A percentile compares a stretch with the other conserved stretches of the same genome.
phyloP scores from a whole-genome alignment of 345 rosid species.

The Gossypium australe region DNA sequence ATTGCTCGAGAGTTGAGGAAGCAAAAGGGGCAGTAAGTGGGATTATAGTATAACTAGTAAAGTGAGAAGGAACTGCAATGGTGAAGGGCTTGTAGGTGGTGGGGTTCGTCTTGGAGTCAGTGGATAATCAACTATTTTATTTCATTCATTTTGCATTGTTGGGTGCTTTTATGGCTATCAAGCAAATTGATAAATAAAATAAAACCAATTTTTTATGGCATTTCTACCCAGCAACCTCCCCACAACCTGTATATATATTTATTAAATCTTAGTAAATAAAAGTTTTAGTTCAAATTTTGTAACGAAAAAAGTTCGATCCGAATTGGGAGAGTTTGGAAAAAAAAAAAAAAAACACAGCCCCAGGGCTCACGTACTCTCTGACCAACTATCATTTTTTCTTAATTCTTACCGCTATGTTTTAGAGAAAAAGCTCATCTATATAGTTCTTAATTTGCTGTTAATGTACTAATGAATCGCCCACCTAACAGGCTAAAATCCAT shows the following conservation, averaged over 20 bases:
- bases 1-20: background rate
- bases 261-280: no score
- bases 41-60: background rate
- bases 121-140: background rate
- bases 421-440: background rate
- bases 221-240: background rate
- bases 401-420: background rate
- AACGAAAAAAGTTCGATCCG: no score
- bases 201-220: background rate
- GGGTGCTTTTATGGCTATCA: background rate
- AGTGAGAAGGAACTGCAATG: no score
- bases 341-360: background rate
- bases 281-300: no score
- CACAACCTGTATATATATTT: background rate
- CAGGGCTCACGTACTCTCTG: background rate
- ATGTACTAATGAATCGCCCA: background rate
- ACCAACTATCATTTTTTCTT: no score
- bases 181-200: no score
- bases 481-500: background rate
- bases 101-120: background rate
- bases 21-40: background rate
- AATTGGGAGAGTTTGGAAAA: no score
- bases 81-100: background rate
- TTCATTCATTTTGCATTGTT: background rate
- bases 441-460: background rate